A percentile compares a stretch with the other conserved stretches of the same genome.
Conservation (phyloP, 176 grass and related monocot genomes). For the Rhynchospora breviuscula region DNA sequence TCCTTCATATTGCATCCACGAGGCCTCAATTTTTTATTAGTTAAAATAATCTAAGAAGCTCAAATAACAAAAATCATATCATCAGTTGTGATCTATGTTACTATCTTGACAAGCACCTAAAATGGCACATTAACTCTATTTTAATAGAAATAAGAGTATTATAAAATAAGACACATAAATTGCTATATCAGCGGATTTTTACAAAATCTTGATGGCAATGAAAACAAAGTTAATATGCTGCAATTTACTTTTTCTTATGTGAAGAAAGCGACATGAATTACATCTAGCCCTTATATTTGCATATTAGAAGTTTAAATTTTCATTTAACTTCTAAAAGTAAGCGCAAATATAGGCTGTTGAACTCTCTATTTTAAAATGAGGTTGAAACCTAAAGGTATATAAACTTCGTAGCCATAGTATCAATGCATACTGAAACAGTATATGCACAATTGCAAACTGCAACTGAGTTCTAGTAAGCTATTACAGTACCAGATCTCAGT, state of each 20-base stretch:
- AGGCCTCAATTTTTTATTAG: not conserved
- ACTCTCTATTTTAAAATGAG: not conserved
- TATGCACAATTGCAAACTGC: not conserved
- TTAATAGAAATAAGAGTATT: not conserved
- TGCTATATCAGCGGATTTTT: not conserved
- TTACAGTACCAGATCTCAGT: not conserved
- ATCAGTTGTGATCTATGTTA: not conserved
- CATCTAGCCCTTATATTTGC: not conserved
- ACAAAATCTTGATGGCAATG: not conserved
- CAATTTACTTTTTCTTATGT: not conserved
- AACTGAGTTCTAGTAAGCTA: not conserved
- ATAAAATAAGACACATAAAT: not conserved
- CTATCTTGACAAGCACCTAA: not conserved
- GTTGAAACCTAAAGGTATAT: not conserved
- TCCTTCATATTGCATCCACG: not conserved
- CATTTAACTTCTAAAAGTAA: not conserved
- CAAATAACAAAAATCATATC: constrained; percentile 7
- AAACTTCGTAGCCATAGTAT: not conserved
- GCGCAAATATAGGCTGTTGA: not conserved
- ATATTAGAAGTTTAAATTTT: not conserved
- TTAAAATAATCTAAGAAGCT: constrained; percentile 20
- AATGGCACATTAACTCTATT: not conserved
- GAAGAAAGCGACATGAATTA: not conserved
- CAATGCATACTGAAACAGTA: not conserved
- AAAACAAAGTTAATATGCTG: not conserved